Evolutionary conservation across 2,329 filamentous ascomycete genomes (phyloP).

Genomic region (Colletotrichum euphorbiae): DNA sequence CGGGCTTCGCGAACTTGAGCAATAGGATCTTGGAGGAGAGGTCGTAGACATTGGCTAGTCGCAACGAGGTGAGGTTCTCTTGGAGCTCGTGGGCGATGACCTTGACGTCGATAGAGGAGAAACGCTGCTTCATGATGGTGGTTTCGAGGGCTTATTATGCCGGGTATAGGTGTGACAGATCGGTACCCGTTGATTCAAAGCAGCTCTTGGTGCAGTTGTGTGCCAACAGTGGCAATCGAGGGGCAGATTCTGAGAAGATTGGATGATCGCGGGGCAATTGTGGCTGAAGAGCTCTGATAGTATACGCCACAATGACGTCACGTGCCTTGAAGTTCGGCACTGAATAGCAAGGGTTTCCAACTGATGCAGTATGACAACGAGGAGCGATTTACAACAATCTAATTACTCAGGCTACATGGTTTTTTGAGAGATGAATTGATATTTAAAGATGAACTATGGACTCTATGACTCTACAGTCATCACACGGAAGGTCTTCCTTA

Average conservation of each 20-base stretch:
- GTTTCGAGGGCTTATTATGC: not conserved
- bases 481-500: not conserved
- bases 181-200: slow-evolving; percentile 10
- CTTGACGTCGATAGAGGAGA: slow-evolving; percentile 83
- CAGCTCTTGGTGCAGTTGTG: slow-evolving; percentile 17
- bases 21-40: slow-evolving; percentile 95
- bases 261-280: slow-evolving; percentile 39
- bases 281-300: slow-evolving; percentile 30
- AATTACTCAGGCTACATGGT: too few relatives aligned
- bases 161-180: not conserved
- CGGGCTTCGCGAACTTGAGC: slow-evolving; percentile 92
- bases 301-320: slow-evolving; percentile 37
- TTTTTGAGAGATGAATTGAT: too few relatives aligned
- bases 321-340: not conserved
- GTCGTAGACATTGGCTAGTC: slow-evolving; percentile 95
- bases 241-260: slow-evolving; percentile 35
- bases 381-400: too few relatives aligned
- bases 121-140: slow-evolving; percentile 79
- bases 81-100: slow-evolving; percentile 96
- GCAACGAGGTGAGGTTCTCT: slow-evolving; percentile 77
- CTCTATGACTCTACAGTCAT: not conserved
- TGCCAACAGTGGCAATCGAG: slow-evolving; percentile 14
- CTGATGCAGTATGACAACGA: too few relatives aligned
- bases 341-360: too few relatives aligned
- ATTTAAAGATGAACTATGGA: not conserved